Base-by-base conservation (phyloP, 257 asterid species). In the Euphrasia confusa region DNA sequence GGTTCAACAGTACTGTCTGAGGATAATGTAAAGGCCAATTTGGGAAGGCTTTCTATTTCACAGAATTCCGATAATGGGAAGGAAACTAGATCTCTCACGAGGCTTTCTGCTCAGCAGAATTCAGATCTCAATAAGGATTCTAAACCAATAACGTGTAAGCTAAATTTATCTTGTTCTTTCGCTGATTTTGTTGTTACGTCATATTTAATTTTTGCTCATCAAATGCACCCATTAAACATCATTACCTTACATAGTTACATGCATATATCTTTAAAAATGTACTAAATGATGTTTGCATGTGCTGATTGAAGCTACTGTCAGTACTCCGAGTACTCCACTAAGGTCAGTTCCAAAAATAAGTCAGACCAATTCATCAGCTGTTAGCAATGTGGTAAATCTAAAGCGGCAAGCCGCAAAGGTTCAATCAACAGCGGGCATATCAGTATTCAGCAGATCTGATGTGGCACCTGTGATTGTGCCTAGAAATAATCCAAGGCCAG, bases 381-480 rank as follows among this genome's bases (percentile, higher is more conserved):
- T 75, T 40, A 64, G 79, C 63, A 77, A 65, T 71, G 58, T 80
- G 45, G 67, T 86, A 71, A 82, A 77, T 66, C 61, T 81, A 37
- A 92, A 81, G 80, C 79, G 89, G 71, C 90, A 81, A 71, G 60
- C 87, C 37, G 76, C 75, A 24, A 92, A 81, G 74, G 83, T 71
- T 61, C 96, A 83, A 70, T 71, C 89, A 63, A 68, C 79, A 53
- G 40, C 80, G 58, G 81, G 68, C 56, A 42, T 69, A 58, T 70
- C 90, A 15, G 56, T 71, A 44, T 74, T 83, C 82, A 79, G 63
- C 68, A 77, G 86, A 72, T 79, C 94, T 64, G 99, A 89, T 64
- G 86, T 75, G 44, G 66, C 83, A 42, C 99, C 94, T 42, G 92
- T 89, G 24, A 37, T 93, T 75, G 97, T 89, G 65, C 95, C 99